These are phyloP conservation scores for Lactarius tabidus DNA, from an alignment of 768 basidiomycete genomes.

Conservation along the genomic window DNA sequence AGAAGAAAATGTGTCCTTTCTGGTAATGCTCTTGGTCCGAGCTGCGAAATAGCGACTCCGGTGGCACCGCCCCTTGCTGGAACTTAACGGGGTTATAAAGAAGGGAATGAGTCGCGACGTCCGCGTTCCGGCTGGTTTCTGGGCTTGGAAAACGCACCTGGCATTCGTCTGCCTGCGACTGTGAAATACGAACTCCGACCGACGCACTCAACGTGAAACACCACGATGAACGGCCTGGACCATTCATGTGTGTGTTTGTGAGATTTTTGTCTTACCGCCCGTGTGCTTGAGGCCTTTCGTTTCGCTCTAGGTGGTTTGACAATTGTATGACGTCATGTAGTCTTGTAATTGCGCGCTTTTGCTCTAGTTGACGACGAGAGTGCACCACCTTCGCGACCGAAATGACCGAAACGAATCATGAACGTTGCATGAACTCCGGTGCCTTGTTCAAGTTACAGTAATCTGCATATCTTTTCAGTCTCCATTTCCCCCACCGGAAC, in stretches of 20 bases:
- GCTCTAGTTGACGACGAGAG: not conserved
- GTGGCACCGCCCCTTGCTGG: not conserved
- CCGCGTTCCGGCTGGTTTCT: not conserved
- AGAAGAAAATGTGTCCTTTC: not conserved
- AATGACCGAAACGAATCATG: not conserved
- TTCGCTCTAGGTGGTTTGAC: no score
- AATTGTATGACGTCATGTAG: not conserved
- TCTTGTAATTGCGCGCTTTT: no score
- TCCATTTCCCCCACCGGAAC: not conserved
- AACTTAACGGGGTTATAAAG: not conserved
- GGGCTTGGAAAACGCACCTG: not conserved
- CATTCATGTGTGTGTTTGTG: not conserved
- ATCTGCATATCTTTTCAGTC: not conserved
- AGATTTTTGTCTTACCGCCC: not conserved
- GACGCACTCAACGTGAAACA: no score
- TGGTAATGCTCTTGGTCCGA: not conserved
- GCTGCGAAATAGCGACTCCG: not conserved
- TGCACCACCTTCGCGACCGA: no score
- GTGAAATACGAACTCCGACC: no score
- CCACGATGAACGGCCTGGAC: not conserved
- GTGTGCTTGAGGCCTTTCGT: not conserved
- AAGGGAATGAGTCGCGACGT: not conserved
- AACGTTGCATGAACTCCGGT: not conserved
- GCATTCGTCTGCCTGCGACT: not conserved
- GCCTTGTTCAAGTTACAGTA: not conserved